Evolutionary conservation across 2,329 filamentous ascomycete genomes (phyloP), one percentile per base, ranked within the genome.

Genomic region (Arthrinium phaeospermum): DNA sequence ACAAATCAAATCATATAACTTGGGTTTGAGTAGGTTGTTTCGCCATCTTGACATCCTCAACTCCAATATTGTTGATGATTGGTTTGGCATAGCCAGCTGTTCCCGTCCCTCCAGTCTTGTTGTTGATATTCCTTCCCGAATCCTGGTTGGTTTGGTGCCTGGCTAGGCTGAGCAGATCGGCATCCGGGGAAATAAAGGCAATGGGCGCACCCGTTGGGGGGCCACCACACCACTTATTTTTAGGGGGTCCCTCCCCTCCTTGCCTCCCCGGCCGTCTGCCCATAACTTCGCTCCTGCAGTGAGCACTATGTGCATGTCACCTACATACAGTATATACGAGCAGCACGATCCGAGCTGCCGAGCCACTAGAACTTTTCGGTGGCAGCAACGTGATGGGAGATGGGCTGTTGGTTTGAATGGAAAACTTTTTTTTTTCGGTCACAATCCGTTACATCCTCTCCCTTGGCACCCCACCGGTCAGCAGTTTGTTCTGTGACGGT

Each of bases 271-370:
- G 30, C 53, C 22, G 53, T 61, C n/a, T 37, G 57, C 57, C 57
- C 57, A 64, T 24, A n/a, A 64, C 41, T 14, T 41, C 57, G 22
- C 57, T 41, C 41, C 57, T 64, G 57, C 57, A 24, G 57, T 64
- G 34, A 14, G 57, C 57, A 64, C 34, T 24, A 41, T 57, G 7
- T 8, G 27, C 27, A 30, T 30, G 27, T 30, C 27, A 30, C 27
- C 27, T 30, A 30, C 27, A 30, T 30, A n/a, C n/a, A n/a, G n/a
- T n/a, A 7, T 57, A 53, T 61, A 61, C 53, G 57, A 64, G 57
- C 30, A 41, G 19, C 34, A 34, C 7, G 10, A 34, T 7, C 57
- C 34, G 34, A n/a, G 19, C 51, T 57, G 51, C 51, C 27, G 51
- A 34, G n/a, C 27, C 16, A 57, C 27, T 34, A 34, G 16, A 57